Percentiles rank a stretch among this genome's conserved stretches.
Evolutionary conservation across 202 grass and related monocot genomes (phyloP).

Genomic region (Brachypodium distachyon): DNA sequence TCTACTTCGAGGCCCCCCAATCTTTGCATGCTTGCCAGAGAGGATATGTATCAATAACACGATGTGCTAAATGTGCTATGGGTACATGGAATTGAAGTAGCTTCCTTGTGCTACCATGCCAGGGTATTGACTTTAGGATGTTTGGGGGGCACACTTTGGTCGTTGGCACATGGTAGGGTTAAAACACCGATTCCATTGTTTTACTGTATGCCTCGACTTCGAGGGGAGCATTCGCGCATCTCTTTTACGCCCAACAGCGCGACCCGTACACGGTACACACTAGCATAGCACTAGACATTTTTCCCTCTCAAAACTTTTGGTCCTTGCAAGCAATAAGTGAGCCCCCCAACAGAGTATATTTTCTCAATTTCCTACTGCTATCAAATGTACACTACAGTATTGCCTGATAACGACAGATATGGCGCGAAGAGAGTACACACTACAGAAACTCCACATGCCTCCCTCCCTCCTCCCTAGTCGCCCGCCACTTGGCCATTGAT

Average conservation of each 20-base stretch:
- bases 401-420: background rate
- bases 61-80: background rate
- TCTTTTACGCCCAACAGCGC: background rate
- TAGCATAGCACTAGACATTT: background rate
- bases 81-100: too few species aligned
- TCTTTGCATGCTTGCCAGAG: background rate
- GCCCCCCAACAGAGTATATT: background rate
- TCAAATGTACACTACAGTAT: background rate
- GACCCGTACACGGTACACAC: background rate
- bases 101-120: background rate
- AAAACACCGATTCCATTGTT: too few species aligned
- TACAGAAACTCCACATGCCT: background rate
- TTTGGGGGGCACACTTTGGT: background rate
- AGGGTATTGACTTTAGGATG: background rate
- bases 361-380: background rate
- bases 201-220: background rate
- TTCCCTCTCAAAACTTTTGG: background rate
- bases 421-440: slow-evolving; percentile 1
- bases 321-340: too few species aligned
- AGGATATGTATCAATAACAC: background rate
- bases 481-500: background rate
- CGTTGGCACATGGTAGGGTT: background rate
- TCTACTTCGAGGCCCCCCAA: background rate
- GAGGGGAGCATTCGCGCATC: background rate
- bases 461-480: too few species aligned